phyloP scores from a whole-genome alignment of 23 red algal genomes.

The Agarophyton chilense region DNA sequence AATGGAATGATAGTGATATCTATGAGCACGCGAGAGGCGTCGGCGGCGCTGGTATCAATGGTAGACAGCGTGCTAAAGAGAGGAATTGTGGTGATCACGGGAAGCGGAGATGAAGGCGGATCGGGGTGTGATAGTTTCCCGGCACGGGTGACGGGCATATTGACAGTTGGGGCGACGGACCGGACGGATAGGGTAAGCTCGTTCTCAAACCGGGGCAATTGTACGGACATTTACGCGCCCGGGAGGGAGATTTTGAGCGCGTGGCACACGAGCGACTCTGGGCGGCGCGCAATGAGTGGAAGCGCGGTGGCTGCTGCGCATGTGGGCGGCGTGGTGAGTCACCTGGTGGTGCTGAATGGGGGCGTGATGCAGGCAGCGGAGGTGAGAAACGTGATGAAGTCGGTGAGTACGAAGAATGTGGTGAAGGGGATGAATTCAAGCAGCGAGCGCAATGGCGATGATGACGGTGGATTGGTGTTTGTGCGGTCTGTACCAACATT shows the following conservation, averaged over 20 bases:
- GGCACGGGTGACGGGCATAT: not conserved
- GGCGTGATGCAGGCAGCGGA: not conserved
- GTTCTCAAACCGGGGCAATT: slow-evolving; percentile 60
- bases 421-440: slow-evolving; percentile 10
- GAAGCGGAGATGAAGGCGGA: slow-evolving; percentile 49
- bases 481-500: slow-evolving; percentile 52
- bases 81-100: slow-evolving; percentile 46
- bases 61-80: not conserved
- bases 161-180: slow-evolving; percentile 63
- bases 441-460: too few species aligned
- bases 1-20: slow-evolving; percentile 19
- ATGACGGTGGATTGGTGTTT: slow-evolving; percentile 28
- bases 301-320: slow-evolving; percentile 65
- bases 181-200: slow-evolving; percentile 8
- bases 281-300: slow-evolving; percentile 25
- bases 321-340: slow-evolving; percentile 56
- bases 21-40: slow-evolving; percentile 19
- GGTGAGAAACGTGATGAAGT: slow-evolving; percentile 54
- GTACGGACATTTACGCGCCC: slow-evolving; percentile 68
- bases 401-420: slow-evolving; percentile 50
- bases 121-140: slow-evolving; percentile 27
- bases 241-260: slow-evolving; percentile 45
- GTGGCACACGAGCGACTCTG: slow-evolving; percentile 51
- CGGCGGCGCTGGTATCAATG: slow-evolving; percentile 21
- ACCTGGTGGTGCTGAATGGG: slow-evolving; percentile 52